Conservation (phyloP, 2,329 filamentous ascomycete genomes). For the Xylariaceae sp. region DNA sequence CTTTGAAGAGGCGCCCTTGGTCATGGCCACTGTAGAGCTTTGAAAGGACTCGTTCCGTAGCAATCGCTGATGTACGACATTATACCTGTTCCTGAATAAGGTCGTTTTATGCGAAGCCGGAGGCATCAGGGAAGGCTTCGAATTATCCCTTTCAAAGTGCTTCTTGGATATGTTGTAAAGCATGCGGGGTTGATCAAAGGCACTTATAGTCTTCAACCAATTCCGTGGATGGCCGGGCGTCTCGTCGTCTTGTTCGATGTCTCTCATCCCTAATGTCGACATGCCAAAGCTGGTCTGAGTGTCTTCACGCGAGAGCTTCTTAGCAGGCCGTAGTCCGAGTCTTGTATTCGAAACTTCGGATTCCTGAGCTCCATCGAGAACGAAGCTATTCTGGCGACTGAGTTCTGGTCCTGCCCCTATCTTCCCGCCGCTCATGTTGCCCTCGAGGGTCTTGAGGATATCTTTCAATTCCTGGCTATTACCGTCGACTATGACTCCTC, state of each 20-base stretch:
- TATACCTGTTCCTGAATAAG: conserved; percentile 84
- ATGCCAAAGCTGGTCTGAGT: conserved; percentile 62
- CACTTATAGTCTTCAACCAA: conserved; percentile 79
- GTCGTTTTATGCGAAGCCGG: conserved; percentile 74
- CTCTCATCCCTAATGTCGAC: conserved; percentile 47
- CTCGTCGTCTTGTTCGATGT: conserved; percentile 56
- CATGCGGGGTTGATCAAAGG: conserved; percentile 79
- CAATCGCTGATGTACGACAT: conserved; percentile 85
- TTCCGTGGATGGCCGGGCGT: conserved; percentile 62
- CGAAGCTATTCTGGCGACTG: conserved; percentile 59
- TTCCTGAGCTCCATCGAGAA: conserved; percentile 52
- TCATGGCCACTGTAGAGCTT: conserved; percentile 65
- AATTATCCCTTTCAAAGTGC: conserved; percentile 72
- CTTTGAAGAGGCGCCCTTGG: conserved; percentile 48
- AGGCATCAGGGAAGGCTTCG: conserved; percentile 67
- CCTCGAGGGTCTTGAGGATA: conserved; percentile 78
- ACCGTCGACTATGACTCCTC: conserved; percentile 87
- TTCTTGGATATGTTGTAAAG: conserved; percentile 76
- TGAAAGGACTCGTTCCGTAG: conserved; percentile 93
- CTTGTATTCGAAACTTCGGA: conserved; percentile 50
- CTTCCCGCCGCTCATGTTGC: conserved; percentile 82
- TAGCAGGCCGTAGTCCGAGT: conserved; percentile 47
- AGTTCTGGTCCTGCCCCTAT: conserved; percentile 53
- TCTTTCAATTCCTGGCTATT: conserved; percentile 67
- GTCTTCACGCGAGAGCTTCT: conserved; percentile 49